Evolutionary conservation across 495 filamentous ascomycete species (phyloP).

Genomic region (Rhypophila decipiens): DNA sequence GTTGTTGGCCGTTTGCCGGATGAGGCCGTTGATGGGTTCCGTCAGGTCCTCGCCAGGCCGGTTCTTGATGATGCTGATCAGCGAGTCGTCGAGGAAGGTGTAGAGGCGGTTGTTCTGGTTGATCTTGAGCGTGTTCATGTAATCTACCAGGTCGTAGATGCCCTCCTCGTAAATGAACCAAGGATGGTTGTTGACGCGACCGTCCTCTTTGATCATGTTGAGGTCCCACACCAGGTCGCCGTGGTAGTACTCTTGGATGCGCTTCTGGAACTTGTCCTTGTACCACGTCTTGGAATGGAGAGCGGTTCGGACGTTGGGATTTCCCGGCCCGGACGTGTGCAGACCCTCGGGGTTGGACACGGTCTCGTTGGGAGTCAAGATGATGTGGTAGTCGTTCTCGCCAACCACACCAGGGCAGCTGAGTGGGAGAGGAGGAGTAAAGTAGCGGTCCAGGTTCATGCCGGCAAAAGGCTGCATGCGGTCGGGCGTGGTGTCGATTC

Average conservation of each 20-base stretch:
- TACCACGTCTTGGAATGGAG: slow-evolving; percentile 73
- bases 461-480: slow-evolving; percentile 75
- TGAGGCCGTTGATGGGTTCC: slow-evolving; percentile 47
- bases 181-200: slow-evolving; percentile 58
- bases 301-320: slow-evolving; percentile 45
- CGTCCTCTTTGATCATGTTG: slow-evolving; percentile 51
- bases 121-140: slow-evolving; percentile 67
- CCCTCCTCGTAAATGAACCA: slow-evolving; percentile 73
- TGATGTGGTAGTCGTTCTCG: slow-evolving; percentile 41
- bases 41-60: slow-evolving; percentile 77
- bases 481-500: slow-evolving; percentile 50
- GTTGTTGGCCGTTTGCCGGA: slow-evolving; percentile 30
- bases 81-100: slow-evolving; percentile 58
- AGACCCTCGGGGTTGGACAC: slow-evolving; percentile 29
- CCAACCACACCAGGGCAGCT: slow-evolving; percentile 66
- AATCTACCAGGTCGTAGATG: slow-evolving; percentile 87
- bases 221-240: slow-evolving; percentile 69
- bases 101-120: slow-evolving; percentile 39
- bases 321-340: slow-evolving; percentile 62
- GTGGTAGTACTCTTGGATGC: slow-evolving; percentile 79
- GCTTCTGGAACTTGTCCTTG: slow-evolving; percentile 59
- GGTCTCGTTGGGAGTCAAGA: slow-evolving; percentile 59
- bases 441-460: slow-evolving; percentile 73
- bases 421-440: slow-evolving; percentile 68
- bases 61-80: slow-evolving; percentile 61